Conservation (phyloP, 2,329 filamentous ascomycete genomes). For the Mycosphaerella sp. region DNA sequence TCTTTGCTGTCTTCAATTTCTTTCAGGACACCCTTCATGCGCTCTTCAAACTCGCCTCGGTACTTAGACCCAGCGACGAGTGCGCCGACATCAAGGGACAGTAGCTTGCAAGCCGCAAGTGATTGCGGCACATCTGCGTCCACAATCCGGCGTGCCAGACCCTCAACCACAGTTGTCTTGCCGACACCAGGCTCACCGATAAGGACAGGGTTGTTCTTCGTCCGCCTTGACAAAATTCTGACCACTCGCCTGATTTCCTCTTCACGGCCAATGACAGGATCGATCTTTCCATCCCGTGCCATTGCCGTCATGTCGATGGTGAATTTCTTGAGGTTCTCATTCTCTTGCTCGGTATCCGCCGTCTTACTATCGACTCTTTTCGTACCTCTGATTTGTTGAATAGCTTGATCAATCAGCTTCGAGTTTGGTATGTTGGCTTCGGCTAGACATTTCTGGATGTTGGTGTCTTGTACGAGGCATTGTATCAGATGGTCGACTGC, state of each 20-base stretch:
- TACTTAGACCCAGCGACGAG: slow-evolving; percentile 97
- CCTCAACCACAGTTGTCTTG: slow-evolving; percentile 97
- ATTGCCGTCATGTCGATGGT: slow-evolving; percentile 97
- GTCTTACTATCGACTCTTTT: slow-evolving; percentile 93
- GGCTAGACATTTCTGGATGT: slow-evolving; percentile 65
- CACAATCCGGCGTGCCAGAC: slow-evolving; percentile 89
- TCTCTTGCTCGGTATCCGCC: slow-evolving; percentile 84
- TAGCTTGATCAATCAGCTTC: slow-evolving; percentile 84
- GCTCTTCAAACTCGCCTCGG: slow-evolving; percentile 95
- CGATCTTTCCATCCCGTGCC: slow-evolving; percentile 95
- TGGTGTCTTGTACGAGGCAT: slow-evolving; percentile 69
- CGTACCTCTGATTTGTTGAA: slow-evolving; percentile 85
- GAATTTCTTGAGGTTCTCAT: slow-evolving; percentile 95
- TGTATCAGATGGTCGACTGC: slow-evolving; percentile 92
- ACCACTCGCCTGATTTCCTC: slow-evolving; percentile 91
- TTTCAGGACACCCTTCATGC: slow-evolving; percentile 98
- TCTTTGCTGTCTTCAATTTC: slow-evolving; percentile 93
- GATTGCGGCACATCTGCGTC: slow-evolving; percentile 96
- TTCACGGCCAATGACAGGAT: slow-evolving; percentile 93
- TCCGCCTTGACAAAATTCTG: slow-evolving; percentile 83
- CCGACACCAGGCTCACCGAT: slow-evolving; percentile 98
- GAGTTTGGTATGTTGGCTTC: slow-evolving; percentile 88
- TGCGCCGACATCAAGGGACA: slow-evolving; percentile 91
- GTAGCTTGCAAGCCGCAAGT: slow-evolving; percentile 82
- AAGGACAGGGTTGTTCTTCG: slow-evolving; percentile 97